phyloP scores from a whole-genome alignment of 495 filamentous ascomycete genomes.

The Daldinia grandis region DNA sequence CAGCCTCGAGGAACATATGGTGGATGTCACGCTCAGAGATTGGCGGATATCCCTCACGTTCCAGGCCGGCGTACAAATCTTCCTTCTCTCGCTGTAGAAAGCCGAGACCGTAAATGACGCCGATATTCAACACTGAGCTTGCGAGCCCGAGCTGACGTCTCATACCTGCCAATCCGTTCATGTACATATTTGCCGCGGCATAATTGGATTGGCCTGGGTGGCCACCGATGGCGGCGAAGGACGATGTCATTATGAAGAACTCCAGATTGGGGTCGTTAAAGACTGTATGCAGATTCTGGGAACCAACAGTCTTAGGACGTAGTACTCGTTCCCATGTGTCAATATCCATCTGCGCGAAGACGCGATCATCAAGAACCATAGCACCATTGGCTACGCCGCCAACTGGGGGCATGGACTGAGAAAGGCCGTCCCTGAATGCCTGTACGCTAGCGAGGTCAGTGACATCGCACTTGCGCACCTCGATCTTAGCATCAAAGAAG shows the following conservation, averaged over 20 bases:
- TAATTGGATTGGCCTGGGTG: constrained; percentile 64
- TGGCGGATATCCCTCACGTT: constrained; percentile 57
- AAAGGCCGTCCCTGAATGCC: constrained; percentile 43
- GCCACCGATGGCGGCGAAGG: constrained; percentile 57
- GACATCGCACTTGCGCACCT: constrained; percentile 50
- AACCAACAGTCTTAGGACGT: constrained; percentile 56
- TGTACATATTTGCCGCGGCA: constrained; percentile 65
- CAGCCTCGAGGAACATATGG: constrained; percentile 67
- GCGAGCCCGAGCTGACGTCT: constrained; percentile 47
- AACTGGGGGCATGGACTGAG: constrained; percentile 45
- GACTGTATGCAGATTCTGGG: constrained; percentile 49
- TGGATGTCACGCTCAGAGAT: constrained; percentile 69
- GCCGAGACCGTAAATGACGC: constrained; percentile 64
- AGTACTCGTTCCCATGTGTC: constrained; percentile 52
- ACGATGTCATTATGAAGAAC: constrained; percentile 61
- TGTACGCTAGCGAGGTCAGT: constrained; percentile 43
- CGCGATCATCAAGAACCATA: constrained; percentile 62
- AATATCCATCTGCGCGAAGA: constrained; percentile 58
- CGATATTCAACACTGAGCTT: constrained; percentile 63
- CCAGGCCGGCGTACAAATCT: constrained; percentile 50
- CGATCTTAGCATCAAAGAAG: constrained; percentile 42
- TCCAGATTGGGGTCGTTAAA: constrained; percentile 49
- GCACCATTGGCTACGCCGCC: constrained; percentile 62
- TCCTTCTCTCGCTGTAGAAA: constrained; percentile 61
- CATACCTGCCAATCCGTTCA: constrained; percentile 54